Evolutionary conservation across 192 early-diverging fungal genomes (phyloP), one percentile per base, ranked within the genome.

Genomic region (Backusella sp.): DNA sequence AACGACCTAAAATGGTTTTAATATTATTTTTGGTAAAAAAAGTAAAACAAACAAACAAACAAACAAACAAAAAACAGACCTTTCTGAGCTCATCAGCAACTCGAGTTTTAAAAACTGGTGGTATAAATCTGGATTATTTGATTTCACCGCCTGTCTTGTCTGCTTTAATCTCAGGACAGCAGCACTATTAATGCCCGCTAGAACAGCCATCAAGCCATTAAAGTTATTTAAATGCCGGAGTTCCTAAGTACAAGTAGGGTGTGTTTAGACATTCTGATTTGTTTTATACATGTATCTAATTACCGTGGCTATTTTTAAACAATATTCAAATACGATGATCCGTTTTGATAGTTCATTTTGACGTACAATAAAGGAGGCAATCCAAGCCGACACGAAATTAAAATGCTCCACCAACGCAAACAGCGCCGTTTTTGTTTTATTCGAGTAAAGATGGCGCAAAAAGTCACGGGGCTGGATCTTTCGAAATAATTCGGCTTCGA

Each of bases 331-430:
- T 34, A 93, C 84, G 65, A 87, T 84, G 1, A 86, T 91, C 30
- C 93, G 84, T 72, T 82, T 75, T 53, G 88, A 91, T 34, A 86
- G 81, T 74, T 92, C 91, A 14, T 80, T 67, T 59, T 92, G 90
- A 15, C 83, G 78, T 26, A 94, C 76, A 76, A 94, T 86, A 67
- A 88, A 84, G 6, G 92, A 92, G 2, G 87, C 77, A 1, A 92
- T 92, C 93, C 93, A 93, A 5, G 89, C 80, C 6, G 91, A 92
- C n/a, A 92, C 88, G 70, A 87, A 90, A 72, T 92, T 93, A 71
- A 92, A 92, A 69, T 93, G 92, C 4, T 86, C 83, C 36, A 94
- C 90, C 30, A 84, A 89, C 3, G 89, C 89, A 46, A 88, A 87
- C 78, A 88, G 19, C 37, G 72, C 36, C 77, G 79, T 71, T 74